A percentile compares a stretch with the other conserved stretches of the same genome.
These are phyloP conservation scores for Mortierella polycephala DNA, from an alignment of 371 early-diverging fungal genomes.

Conservation along the genomic window DNA sequence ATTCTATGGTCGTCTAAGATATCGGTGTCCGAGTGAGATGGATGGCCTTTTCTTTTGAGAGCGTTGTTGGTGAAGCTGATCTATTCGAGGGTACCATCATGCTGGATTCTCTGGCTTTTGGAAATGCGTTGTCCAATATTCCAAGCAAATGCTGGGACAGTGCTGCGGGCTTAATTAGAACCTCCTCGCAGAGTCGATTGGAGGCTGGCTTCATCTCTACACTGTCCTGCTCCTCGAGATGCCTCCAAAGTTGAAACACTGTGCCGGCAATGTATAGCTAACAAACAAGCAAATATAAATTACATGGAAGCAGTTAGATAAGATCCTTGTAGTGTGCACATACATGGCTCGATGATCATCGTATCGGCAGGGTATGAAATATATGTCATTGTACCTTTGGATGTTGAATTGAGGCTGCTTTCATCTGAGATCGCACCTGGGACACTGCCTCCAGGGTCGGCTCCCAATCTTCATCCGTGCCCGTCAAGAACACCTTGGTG, in stretches of 20 bases:
- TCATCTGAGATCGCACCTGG: constrained; percentile 40
- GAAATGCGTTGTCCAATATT: constrained; percentile 53
- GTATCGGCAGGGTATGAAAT: too few relatives aligned
- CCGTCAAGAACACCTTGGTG: constrained; percentile 45
- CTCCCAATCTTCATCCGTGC: constrained; percentile 54
- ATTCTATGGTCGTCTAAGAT: constrained; percentile 1
- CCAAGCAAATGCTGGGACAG: constrained; percentile 49
- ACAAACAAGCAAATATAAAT: neutral
- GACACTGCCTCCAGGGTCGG: constrained; percentile 38
- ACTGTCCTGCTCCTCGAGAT: constrained; percentile 33
- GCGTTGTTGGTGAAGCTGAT: constrained; percentile 28
- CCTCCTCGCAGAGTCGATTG: constrained; percentile 51
- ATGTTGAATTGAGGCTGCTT: constrained; percentile 24
- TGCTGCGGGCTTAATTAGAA: constrained; percentile 47
- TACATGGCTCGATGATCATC: too few relatives aligned
- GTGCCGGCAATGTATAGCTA: constrained; percentile 51
- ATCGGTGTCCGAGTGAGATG: constrained; percentile 25
- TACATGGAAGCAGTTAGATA: neutral
- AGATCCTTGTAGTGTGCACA: too few relatives aligned
- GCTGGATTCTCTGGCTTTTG: constrained; percentile 45
- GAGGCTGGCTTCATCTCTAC: constrained; percentile 56
- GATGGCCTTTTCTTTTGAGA: constrained; percentile 24
- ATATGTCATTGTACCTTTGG: constrained; percentile 44
- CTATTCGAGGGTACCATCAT: constrained; percentile 55
- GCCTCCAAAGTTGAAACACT: constrained; percentile 51